Percentiles rank a stretch among this genome's conserved stretches.
Evolutionary conservation across 208 protist genomes (phyloP).

Genomic region (Strigomonas culicis): DNA sequence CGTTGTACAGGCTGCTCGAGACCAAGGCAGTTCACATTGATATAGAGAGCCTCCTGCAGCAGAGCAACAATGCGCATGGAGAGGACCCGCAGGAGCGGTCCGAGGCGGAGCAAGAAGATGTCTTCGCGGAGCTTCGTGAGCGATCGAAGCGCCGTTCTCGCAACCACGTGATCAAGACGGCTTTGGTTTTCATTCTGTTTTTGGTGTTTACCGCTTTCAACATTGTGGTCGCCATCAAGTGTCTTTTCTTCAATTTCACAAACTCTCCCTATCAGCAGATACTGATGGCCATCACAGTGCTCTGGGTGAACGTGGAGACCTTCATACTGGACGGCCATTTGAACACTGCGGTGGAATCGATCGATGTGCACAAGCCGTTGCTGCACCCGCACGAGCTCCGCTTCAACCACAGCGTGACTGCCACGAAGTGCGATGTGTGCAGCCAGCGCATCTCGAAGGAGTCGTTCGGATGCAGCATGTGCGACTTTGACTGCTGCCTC

Average conservation of each 20-base stretch:
- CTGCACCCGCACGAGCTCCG: slow-evolving; percentile 40
- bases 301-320: slow-evolving; percentile 43
- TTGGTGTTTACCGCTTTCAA: slow-evolving; percentile 31
- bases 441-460: slow-evolving; percentile 44
- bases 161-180: slow-evolving; percentile 21
- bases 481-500: slow-evolving; percentile 50
- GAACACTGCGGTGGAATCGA: slow-evolving; percentile 12
- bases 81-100: neutral
- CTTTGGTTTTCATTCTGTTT: slow-evolving; percentile 25
- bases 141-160: slow-evolving; percentile 23
- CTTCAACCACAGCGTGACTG: slow-evolving; percentile 33
- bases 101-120: slow-evolving; percentile 7
- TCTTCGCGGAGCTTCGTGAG: slow-evolving; percentile 9
- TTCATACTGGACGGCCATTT: slow-evolving; percentile 34
- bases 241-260: slow-evolving; percentile 36
- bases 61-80: neutral
- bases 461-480: slow-evolving; percentile 32
- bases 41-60: neutral
- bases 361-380: slow-evolving; percentile 25
- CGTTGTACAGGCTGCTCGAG: slow-evolving; percentile 4
- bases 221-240: slow-evolving; percentile 35
- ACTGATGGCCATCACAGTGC: slow-evolving; percentile 35
- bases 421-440: slow-evolving; percentile 47
- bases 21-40: slow-evolving; percentile 1
- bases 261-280: slow-evolving; percentile 24